phyloP scores from a whole-genome alignment of 2,329 filamentous ascomycete species.

The Rosellinia necatrix region DNA sequence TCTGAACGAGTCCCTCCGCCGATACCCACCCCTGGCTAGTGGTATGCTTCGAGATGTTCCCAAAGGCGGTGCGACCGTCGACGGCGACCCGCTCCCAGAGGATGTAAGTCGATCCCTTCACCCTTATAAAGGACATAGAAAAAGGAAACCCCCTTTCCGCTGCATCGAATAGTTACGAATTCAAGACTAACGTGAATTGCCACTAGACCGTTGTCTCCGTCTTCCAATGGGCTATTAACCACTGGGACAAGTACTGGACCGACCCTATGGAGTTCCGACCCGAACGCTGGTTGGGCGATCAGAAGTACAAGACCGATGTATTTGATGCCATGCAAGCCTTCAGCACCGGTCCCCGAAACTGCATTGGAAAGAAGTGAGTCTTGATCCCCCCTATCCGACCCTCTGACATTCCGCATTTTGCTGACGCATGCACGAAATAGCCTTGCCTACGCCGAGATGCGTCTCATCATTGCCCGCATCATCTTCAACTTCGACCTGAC shows the following conservation, averaged over 20 bases:
- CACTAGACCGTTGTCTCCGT: slow-evolving; percentile 44
- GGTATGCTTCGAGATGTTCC: slow-evolving; percentile 35
- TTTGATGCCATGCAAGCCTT: slow-evolving; percentile 46
- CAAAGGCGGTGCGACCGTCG: slow-evolving; percentile 35
- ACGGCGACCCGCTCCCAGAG: slow-evolving; percentile 35
- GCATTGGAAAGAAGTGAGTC: slow-evolving; percentile 48
- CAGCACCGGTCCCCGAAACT: slow-evolving; percentile 46
- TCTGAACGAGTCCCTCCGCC: slow-evolving; percentile 49
- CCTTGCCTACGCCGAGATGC: slow-evolving; percentile 49
- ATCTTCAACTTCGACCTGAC: slow-evolving; percentile 47
- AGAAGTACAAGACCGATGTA: slow-evolving; percentile 41
- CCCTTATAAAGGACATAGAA: background rate
- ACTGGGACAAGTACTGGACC: slow-evolving; percentile 43
- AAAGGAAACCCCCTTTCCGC: background rate
- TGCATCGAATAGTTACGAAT: no score
- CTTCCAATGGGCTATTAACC: slow-evolving; percentile 45
- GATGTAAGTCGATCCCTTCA: slow-evolving; percentile 29
- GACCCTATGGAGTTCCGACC: slow-evolving; percentile 46
- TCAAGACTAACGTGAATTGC: slow-evolving; percentile 18
- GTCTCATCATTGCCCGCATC: slow-evolving; percentile 45
- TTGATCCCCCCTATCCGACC: background rate
- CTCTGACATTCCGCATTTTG: background rate
- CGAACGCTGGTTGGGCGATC: slow-evolving; percentile 44
- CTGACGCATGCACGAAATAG: slow-evolving; percentile 31
- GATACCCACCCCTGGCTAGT: slow-evolving; percentile 45